A percentile compares a stretch with the other conserved stretches of the same genome.
Conservation (phyloP, 2,329 filamentous ascomycete species). For the Aspergillus pseudoviridinutans region DNA sequence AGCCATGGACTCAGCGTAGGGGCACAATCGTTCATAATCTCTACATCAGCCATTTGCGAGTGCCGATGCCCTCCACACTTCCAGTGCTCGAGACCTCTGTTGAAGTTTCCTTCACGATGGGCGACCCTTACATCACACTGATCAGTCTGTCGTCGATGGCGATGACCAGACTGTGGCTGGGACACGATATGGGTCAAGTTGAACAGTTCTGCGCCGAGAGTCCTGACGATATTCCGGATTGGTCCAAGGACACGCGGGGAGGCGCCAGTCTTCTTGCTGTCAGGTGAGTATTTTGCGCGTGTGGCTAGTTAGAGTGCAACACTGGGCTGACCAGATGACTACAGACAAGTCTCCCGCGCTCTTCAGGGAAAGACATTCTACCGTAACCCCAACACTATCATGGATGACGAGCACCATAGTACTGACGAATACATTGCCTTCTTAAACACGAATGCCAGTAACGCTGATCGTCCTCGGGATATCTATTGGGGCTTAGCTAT, state of each 20-base stretch:
- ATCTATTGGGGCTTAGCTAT: conserved; percentile 52
- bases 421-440: conserved; percentile 47
- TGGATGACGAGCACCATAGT: conserved; percentile 54
- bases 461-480: conserved; percentile 50
- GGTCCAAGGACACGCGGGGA: conserved; percentile 55
- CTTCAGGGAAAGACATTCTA: conserved; percentile 59
- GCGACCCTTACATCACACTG: conserved; percentile 56
- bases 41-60: conserved; percentile 59
- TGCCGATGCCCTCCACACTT: conserved; percentile 50
- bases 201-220: conserved; percentile 56
- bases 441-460: conserved; percentile 43
- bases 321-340: conserved; percentile 4
- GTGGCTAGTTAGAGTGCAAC: background rate
- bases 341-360: conserved; percentile 52
- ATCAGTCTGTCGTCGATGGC: conserved; percentile 58
- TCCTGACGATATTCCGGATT: conserved; percentile 55
- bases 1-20: conserved; percentile 53
- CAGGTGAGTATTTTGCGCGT: conserved; percentile 26
- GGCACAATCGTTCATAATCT: conserved; percentile 55
- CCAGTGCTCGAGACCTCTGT: conserved; percentile 52
- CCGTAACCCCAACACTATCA: conserved; percentile 44
- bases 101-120: conserved; percentile 54
- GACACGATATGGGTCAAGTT: conserved; percentile 55
- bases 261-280: conserved; percentile 54
- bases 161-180: conserved; percentile 53